These are phyloP conservation scores for Trichocomaceae sp. DNA, from an alignment of 2,329 filamentous ascomycete genomes.

Conservation along the genomic window DNA sequence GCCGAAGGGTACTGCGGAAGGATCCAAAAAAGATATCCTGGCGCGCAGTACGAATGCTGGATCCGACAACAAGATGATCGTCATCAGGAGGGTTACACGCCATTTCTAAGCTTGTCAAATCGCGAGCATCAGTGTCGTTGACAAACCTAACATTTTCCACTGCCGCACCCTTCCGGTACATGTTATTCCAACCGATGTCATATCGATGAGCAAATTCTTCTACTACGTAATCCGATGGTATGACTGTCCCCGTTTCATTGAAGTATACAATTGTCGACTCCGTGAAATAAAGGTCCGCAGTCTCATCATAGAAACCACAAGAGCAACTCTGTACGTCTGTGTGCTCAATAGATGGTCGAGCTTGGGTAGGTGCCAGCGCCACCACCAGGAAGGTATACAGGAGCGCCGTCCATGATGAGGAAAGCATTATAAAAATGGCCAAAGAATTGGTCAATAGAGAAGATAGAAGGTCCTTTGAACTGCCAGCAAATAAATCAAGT, in stretches of 20 bases:
- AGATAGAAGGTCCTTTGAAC: neutral
- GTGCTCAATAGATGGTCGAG: neutral
- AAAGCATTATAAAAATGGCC: conserved; percentile 1
- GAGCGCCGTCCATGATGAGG: conserved; percentile 1
- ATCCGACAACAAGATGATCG: conserved; percentile 40
- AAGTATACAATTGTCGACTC: conserved; percentile 47
- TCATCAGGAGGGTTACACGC: conserved; percentile 14
- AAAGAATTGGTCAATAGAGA: neutral
- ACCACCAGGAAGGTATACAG: conserved; percentile 2
- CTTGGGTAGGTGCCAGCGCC: neutral
- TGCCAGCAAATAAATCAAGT: neutral
- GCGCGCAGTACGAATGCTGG: conserved; percentile 36
- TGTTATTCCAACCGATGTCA: conserved; percentile 43
- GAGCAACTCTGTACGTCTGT: conserved; percentile 27
- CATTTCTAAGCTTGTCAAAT: conserved; percentile 20
- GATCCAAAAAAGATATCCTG: conserved; percentile 46
- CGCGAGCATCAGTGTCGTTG: conserved; percentile 28
- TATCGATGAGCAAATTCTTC: conserved; percentile 39
- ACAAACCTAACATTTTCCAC: conserved; percentile 20
- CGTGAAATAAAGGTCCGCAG: conserved; percentile 34
- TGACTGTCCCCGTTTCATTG: conserved; percentile 40
- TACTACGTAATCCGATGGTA: conserved; percentile 31
- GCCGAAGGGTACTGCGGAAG: conserved; percentile 39
- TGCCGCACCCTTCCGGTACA: conserved; percentile 11
- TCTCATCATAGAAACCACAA: conserved; percentile 43